Conservation (phyloP, 2,329 filamentous ascomycete genomes). For the Rachicladosporium sp. region DNA sequence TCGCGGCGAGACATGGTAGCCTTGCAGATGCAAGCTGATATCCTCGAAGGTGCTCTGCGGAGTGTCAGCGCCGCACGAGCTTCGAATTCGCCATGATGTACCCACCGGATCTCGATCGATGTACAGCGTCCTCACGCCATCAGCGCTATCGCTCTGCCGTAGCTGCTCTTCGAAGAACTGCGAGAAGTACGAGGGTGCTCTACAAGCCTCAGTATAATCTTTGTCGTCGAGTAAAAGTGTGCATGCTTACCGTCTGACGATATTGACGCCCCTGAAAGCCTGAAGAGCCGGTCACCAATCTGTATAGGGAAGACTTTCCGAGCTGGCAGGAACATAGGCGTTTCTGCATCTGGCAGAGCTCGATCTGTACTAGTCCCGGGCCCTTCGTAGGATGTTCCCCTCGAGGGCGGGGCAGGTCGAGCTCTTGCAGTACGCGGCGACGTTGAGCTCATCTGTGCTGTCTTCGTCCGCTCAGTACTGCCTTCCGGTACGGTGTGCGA, state of each 20-base stretch:
- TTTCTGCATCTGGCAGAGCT: constrained; percentile 8
- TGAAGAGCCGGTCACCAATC: constrained; percentile 55
- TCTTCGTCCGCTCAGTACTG: neutral
- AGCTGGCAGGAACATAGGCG: constrained; percentile 44
- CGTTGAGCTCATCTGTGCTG: neutral
- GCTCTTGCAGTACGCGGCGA: constrained; percentile 1
- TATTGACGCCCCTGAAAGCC: constrained; percentile 56
- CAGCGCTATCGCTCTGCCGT: constrained; percentile 46
- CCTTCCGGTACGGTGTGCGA: neutral
- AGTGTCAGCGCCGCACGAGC: too few relatives aligned
- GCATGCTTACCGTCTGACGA: constrained; percentile 54
- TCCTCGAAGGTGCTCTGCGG: constrained; percentile 58
- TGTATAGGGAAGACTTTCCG: constrained; percentile 62
- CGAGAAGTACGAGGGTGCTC: constrained; percentile 87
- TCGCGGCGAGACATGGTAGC: constrained; percentile 72
- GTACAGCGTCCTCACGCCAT: constrained; percentile 65
- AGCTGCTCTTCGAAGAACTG: constrained; percentile 84
- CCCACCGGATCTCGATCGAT: constrained; percentile 76
- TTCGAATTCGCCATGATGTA: too few relatives aligned
- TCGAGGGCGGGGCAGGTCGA: neutral
- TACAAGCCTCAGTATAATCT: neutral
- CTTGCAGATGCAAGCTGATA: constrained; percentile 81
- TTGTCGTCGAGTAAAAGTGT: neutral
- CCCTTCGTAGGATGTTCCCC: neutral
- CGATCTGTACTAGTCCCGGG: constrained; percentile 1